Conservation (phyloP, 2,329 filamentous ascomycete genomes). For the Aspergillus phoenicis region DNA sequence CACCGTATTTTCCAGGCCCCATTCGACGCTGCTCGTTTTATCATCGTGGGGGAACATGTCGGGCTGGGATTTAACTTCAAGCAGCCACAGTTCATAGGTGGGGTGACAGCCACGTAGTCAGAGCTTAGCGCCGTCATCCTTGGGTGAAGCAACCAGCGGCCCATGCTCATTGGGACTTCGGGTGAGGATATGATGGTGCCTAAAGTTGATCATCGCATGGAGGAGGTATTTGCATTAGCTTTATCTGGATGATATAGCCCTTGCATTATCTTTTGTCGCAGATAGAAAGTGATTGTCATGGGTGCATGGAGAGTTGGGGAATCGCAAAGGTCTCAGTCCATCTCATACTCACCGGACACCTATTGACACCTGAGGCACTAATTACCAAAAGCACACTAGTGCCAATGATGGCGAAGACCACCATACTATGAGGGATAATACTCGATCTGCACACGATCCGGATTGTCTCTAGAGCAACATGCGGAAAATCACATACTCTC, state of each 20-base stretch:
- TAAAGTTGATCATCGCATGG: not conserved
- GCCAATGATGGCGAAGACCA: no score
- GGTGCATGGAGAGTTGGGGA: not conserved
- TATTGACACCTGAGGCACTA: not conserved
- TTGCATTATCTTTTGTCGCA: conserved; percentile 1
- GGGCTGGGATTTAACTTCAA: not conserved
- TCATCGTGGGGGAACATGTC: not conserved
- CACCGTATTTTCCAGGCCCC: not conserved
- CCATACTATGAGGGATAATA: no score
- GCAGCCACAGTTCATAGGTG: not conserved
- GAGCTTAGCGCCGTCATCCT: conserved; percentile 1
- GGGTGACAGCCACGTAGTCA: not conserved
- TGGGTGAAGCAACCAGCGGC: not conserved
- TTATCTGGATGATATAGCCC: not conserved
- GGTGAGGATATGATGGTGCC: not conserved
- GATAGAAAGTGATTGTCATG: not conserved
- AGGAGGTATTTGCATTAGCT: not conserved
- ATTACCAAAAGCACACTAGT: no score
- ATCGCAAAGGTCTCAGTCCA: not conserved
- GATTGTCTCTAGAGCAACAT: no score
- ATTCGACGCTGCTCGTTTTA: conserved; percentile 2
- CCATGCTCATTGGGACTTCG: conserved; percentile 2
- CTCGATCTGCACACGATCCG: no score
- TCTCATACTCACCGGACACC: not conserved
- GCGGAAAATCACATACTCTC: no score